A percentile compares a stretch with the other conserved stretches of the same genome.
Evolutionary conservation across 306 rosid genomes (phyloP).

Genomic region (Castanea crenata): DNA sequence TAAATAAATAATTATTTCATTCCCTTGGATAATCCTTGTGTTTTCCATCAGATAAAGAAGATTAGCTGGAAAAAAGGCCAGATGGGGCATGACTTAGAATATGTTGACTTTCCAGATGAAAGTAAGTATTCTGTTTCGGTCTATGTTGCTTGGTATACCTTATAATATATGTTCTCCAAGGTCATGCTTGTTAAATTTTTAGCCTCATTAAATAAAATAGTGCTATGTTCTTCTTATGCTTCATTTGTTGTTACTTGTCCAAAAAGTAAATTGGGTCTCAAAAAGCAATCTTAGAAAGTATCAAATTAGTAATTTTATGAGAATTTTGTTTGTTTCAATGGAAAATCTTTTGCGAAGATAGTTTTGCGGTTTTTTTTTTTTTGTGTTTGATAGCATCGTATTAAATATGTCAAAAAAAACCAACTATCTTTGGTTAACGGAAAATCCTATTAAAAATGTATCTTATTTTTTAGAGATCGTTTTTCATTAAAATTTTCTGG

Average conservation of each 20-base stretch:
- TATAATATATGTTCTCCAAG: not conserved
- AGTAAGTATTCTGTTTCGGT: slow-evolving; percentile 35
- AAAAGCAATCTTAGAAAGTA: not conserved
- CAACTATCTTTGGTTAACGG: too few species aligned
- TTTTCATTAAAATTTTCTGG: too few species aligned
- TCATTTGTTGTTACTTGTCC: not conserved
- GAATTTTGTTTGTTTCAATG: too few species aligned
- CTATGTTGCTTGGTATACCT: not conserved
- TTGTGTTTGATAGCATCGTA: too few species aligned
- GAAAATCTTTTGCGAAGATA: too few species aligned
- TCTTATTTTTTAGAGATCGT: too few species aligned
- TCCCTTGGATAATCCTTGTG: slow-evolving; percentile 4
- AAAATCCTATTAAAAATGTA: too few species aligned
- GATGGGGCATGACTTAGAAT: slow-evolving; percentile 35
- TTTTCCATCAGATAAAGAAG: slow-evolving; percentile 45
- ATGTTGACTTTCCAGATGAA: slow-evolving; percentile 72
- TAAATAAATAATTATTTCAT: not conserved
- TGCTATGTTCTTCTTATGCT: not conserved
- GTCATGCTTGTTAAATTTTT: not conserved
- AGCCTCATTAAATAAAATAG: not conserved
- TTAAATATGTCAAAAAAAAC: too few species aligned
- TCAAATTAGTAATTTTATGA: not conserved
- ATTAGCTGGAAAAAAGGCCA: slow-evolving; percentile 29
- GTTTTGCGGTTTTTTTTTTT: too few species aligned
- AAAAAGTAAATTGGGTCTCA: not conserved